A percentile compares a stretch with the other conserved stretches of the same genome.
Conservation (phyloP, 768 basidiomycete species). For the Vararia minispora region DNA sequence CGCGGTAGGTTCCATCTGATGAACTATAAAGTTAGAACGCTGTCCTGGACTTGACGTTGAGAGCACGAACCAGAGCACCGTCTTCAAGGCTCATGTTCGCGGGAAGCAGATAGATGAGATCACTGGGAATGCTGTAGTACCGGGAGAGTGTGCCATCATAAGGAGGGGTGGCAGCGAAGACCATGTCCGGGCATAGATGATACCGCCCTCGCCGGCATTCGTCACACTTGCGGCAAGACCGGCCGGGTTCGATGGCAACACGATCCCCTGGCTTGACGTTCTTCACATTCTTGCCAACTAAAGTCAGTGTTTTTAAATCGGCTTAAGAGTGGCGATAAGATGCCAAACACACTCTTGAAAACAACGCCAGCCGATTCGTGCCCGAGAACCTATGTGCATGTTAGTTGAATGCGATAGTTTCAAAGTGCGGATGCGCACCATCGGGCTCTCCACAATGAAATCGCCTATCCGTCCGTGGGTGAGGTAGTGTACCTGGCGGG, state of each 20-base stretch:
- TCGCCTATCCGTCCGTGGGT: slow-evolving; percentile 72
- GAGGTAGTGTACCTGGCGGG: slow-evolving; percentile 59
- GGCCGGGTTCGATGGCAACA: slow-evolving; percentile 88
- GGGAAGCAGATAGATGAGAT: slow-evolving; percentile 77
- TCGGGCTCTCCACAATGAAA: slow-evolving; percentile 70
- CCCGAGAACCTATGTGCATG: slow-evolving; percentile 62
- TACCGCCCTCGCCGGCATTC: slow-evolving; percentile 78
- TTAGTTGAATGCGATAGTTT: slow-evolving; percentile 2
- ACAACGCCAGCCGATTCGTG: slow-evolving; percentile 87
- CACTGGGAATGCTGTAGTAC: slow-evolving; percentile 79
- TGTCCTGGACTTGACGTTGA: background rate
- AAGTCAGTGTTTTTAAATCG: background rate
- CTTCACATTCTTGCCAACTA: slow-evolving; percentile 70
- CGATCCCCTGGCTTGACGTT: slow-evolving; percentile 73
- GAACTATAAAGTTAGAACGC: background rate
- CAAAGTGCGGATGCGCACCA: slow-evolving; percentile 33
- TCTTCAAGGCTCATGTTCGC: slow-evolving; percentile 83
- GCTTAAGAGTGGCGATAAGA: background rate
- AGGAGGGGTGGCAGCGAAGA: slow-evolving; percentile 90
- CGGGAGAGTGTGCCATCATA: slow-evolving; percentile 82
- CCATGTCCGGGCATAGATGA: slow-evolving; percentile 81
- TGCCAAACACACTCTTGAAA: slow-evolving; percentile 37
- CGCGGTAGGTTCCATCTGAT: slow-evolving; percentile 86
- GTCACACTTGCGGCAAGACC: slow-evolving; percentile 76
- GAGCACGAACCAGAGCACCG: slow-evolving; percentile 72